Evolutionary conservation across 495 filamentous ascomycete genomes (phyloP).

Genomic region (Aspergillus ostianus): DNA sequence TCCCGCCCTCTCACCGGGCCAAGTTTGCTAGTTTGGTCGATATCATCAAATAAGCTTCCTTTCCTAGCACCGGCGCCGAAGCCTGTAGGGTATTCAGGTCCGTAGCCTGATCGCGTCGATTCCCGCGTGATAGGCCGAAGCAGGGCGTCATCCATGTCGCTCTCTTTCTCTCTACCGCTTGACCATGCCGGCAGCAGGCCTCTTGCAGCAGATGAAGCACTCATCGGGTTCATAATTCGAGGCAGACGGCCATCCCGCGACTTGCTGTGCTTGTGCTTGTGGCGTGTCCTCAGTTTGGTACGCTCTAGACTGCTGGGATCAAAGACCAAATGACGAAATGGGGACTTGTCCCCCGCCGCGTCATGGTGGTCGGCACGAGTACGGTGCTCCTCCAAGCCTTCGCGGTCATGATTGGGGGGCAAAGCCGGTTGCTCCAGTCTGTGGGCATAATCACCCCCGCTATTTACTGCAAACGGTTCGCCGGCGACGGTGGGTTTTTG

Average conservation of each 20-base stretch:
- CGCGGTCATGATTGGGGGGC: conserved; percentile 6
- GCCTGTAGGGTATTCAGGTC: conserved; percentile 32
- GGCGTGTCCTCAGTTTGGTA: conserved; percentile 22
- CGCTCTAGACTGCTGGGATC: conserved; percentile 23
- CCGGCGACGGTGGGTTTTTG: conserved; percentile 16
- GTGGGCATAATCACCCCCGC: conserved; percentile 9
- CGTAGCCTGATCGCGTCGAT: conserved; percentile 34
- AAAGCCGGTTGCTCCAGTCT: background rate
- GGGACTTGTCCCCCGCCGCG: conserved; percentile 13
- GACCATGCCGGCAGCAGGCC: conserved; percentile 38
- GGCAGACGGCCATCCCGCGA: conserved; percentile 38
- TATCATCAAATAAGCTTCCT: conserved; percentile 32
- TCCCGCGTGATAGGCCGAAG: conserved; percentile 33
- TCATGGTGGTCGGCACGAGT: background rate
- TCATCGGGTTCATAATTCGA: conserved; percentile 38
- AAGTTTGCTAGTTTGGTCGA: conserved; percentile 31
- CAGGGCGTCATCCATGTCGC: conserved; percentile 34
- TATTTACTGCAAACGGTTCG: conserved; percentile 20
- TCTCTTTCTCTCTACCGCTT: conserved; percentile 33
- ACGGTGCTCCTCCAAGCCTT: conserved; percentile 3
- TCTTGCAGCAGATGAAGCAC: conserved; percentile 34
- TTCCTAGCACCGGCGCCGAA: conserved; percentile 27
- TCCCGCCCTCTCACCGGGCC: conserved; percentile 32
- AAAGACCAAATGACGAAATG: conserved; percentile 20
- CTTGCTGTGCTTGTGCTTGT: conserved; percentile 36